Evolutionary conservation across 257 asterid species (phyloP).

Genomic region (Mitragyna speciosa): DNA sequence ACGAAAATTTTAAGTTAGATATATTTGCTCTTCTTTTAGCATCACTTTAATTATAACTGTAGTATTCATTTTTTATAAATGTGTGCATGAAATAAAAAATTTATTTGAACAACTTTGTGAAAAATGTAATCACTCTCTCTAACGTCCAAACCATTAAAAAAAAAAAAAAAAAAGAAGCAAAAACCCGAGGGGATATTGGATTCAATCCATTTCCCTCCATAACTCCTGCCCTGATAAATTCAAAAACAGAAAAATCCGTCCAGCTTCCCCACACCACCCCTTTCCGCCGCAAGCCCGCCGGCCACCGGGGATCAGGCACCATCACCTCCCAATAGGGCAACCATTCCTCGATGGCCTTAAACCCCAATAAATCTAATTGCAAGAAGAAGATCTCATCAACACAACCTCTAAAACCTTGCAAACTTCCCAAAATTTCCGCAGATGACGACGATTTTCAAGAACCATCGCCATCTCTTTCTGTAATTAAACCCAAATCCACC

Average conservation of each 20-base stretch:
- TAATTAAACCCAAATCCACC: slow-evolving; percentile 30
- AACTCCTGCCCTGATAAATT: too few relatives aligned
- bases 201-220: too few relatives aligned
- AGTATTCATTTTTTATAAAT: too few relatives aligned
- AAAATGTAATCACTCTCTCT: too few relatives aligned
- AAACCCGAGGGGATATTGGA: too few relatives aligned
- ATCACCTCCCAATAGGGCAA: not conserved
- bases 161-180: too few relatives aligned
- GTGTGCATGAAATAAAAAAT: too few relatives aligned
- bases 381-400: slow-evolving; percentile 35
- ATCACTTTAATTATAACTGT: too few relatives aligned
- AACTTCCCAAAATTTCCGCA: slow-evolving; percentile 17
- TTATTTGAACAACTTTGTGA: too few relatives aligned
- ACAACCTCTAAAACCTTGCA: slow-evolving; percentile 20
- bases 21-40: too few relatives aligned
- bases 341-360: slow-evolving; percentile 38
- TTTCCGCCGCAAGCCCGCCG: not conserved
- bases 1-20: too few relatives aligned
- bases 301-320: not conserved
- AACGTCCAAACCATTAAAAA: too few relatives aligned
- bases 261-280: not conserved
- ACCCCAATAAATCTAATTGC: not conserved
- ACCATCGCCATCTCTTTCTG: slow-evolving; percentile 37
- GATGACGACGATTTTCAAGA: slow-evolving; percentile 76
- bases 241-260: not conserved